A percentile compares a stretch with the other conserved stretches of the same genome.
phyloP scores from a whole-genome alignment of 2,329 filamentous ascomycete genomes.

The Talaromyces pinophilus region DNA sequence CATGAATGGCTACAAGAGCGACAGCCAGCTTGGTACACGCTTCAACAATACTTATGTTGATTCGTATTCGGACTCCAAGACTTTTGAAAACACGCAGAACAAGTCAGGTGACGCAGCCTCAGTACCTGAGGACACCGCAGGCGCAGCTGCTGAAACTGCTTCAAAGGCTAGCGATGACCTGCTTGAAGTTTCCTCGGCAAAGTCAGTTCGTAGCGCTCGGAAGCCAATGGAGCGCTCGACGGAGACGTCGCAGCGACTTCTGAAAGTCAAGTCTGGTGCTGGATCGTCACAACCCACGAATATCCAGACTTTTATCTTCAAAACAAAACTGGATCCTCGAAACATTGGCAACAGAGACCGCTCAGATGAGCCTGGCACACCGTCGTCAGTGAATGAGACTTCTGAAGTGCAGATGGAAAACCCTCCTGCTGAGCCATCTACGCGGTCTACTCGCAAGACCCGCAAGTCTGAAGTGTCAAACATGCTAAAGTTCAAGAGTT shows the following conservation, averaged over 20 bases:
- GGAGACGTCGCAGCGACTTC: conserved; percentile 19
- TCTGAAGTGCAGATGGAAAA: conserved; percentile 11
- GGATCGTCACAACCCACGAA: conserved; percentile 22
- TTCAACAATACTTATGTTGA: conserved; percentile 24
- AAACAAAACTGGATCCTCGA: conserved; percentile 20
- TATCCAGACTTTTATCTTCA: conserved; percentile 24
- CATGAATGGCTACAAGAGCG: conserved; percentile 24
- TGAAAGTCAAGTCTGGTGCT: conserved; percentile 23
- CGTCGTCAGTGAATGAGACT: conserved; percentile 17
- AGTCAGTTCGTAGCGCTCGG: conserved; percentile 17
- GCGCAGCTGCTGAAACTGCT: conserved; percentile 2
- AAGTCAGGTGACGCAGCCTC: conserved; percentile 19
- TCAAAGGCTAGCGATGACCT: conserved; percentile 22
- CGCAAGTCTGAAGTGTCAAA: conserved; percentile 20
- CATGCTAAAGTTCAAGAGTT: conserved; percentile 22
- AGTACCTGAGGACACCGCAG: conserved; percentile 5
- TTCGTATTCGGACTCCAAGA: conserved; percentile 21
- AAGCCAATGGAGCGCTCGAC: conserved; percentile 21
- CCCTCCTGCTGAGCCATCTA: neutral
- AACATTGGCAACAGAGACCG: conserved; percentile 15
- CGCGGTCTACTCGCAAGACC: conserved; percentile 17
- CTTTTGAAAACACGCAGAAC: conserved; percentile 17
- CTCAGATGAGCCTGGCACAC: conserved; percentile 21
- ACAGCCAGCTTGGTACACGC: conserved; percentile 21
- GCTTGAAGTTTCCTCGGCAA: conserved; percentile 14